Evolutionary conservation across 1,284 basidiomycete genomes (phyloP), one percentile per base, ranked within the genome.

Genomic region (Rhodotorula glutinis): DNA sequence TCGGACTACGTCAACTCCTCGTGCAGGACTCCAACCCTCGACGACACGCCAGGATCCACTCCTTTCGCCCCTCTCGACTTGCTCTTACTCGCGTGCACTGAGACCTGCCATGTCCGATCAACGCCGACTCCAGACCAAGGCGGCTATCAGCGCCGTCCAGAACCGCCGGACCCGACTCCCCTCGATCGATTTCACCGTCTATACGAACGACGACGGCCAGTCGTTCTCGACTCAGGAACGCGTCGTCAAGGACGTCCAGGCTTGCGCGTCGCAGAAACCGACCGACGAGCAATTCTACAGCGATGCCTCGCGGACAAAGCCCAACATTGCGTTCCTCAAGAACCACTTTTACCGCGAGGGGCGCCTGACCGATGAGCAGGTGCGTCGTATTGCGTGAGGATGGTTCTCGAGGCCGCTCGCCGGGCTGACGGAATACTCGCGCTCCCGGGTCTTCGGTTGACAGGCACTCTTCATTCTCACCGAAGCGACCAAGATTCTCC

Each of bases 271-370:
- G 88, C 85, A 84, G 72, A 85, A 88, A 64, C 95, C 95, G 0
- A 93, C 92, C 4, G 87, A 91, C 76, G 91, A 90, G 70, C 92
- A 98, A 79, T 97, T 98, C 84, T 95, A 88, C 81, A 88, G 88
- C 66, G 85, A 86, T 57, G 85, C 86, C 73, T 90, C 93, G 80
- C 86, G 85, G 57, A 84, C 87, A 46, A 94, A 93, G 79, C 92
- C 92, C n/a, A 91, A 98, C 80, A 85, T 98, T 75, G 92, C 91
- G 43, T 98, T 95, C 80, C 84, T 98, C 71, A 98, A 98, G 84
- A 98, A 98, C 76, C 95, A 98, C 81, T 97, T 98, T 78, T 98
- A 98, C 79, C 87, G 94, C 62, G 95, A 98, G 79, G 95, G 95
- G 0, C 83, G 92, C 29, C 46, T 73, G 1, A 73, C 72, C 1